Percentiles rank a stretch among this genome's conserved stretches.
Conservation (phyloP, 1,284 basidiomycete species). For the Neolentinus lepideus region DNA sequence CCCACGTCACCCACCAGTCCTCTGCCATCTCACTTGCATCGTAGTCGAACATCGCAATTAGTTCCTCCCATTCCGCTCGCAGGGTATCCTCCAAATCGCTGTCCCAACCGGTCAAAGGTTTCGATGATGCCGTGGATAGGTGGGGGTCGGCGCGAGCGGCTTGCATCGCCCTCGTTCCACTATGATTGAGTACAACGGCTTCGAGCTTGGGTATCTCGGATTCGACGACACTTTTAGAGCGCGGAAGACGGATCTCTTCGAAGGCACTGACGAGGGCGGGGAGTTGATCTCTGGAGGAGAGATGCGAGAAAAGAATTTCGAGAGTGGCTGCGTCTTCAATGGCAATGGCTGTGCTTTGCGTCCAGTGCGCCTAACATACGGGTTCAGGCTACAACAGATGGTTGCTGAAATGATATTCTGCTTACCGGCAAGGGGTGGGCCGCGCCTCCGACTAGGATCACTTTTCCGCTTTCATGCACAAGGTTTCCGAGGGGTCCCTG, state of each 20-base stretch:
- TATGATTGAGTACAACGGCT: background rate
- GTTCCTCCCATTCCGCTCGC: background rate
- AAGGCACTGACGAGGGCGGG: background rate
- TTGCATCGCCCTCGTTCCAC: background rate
- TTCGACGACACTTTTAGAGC: background rate
- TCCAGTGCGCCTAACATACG: background rate
- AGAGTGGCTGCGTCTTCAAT: background rate
- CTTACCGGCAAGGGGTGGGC: conserved; percentile 14
- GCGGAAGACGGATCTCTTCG: background rate
- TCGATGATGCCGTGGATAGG: background rate
- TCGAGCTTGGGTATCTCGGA: background rate
- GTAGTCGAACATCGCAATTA: background rate
- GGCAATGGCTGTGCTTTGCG: background rate
- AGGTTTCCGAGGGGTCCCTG: conserved; percentile 8
- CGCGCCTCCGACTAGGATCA: conserved; percentile 12
- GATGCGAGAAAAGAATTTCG: background rate
- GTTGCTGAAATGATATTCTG: background rate
- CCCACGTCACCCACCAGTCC: background rate
- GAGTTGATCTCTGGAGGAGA: background rate
- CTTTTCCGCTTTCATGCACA: conserved; percentile 11
- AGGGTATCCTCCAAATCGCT: background rate
- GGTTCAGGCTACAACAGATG: background rate
- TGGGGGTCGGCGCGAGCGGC: background rate
- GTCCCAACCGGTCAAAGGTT: background rate
- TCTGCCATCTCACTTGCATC: background rate